Percentiles rank a stretch among this genome's conserved stretches.
These are phyloP conservation scores for Termitomyces sp. DNA, from an alignment of 768 basidiomycete genomes.

Conservation along the genomic window DNA sequence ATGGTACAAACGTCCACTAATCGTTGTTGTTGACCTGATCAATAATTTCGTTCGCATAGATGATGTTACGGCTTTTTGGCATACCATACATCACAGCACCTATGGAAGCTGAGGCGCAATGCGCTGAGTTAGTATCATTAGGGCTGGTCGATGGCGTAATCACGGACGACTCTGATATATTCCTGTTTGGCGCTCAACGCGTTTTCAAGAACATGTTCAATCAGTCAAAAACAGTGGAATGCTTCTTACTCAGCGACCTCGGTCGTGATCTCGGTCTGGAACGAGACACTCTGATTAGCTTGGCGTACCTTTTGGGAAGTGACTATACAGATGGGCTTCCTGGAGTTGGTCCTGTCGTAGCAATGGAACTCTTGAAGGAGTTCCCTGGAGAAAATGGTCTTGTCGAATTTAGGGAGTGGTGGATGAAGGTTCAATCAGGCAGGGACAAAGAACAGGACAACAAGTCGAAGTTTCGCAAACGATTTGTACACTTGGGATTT, in stretches of 20 bases:
- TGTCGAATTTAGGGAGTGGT: constrained; percentile 90
- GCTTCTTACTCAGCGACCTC: constrained; percentile 83
- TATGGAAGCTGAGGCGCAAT: constrained; percentile 99
- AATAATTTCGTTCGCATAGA: constrained; percentile 39
- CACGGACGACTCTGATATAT: constrained; percentile 98
- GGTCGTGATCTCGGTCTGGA: constrained; percentile 84
- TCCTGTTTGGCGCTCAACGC: constrained; percentile 93
- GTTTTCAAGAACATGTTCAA: constrained; percentile 99
- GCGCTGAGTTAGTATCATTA: constrained; percentile 83
- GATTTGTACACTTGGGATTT: constrained; percentile 59
- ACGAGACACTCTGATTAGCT: constrained; percentile 77
- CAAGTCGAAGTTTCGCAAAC: constrained; percentile 72
- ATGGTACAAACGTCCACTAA: constrained; percentile 40
- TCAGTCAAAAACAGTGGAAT: constrained; percentile 97
- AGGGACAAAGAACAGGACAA: constrained; percentile 76
- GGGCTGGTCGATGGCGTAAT: constrained; percentile 95
- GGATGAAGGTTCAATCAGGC: constrained; percentile 88
- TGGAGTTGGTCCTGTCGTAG: constrained; percentile 92
- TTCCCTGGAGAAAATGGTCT: constrained; percentile 86
- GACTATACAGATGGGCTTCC: constrained; percentile 94
- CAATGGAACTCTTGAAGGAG: constrained; percentile 92
- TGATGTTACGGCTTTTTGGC: constrained; percentile 89
- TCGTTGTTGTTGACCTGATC: neutral
- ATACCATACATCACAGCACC: constrained; percentile 98
- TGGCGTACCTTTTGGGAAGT: constrained; percentile 94